A percentile compares a stretch with the other conserved stretches of the same genome.
Evolutionary conservation across 331 rosid species (phyloP).

Genomic region (Quercus phellos): DNA sequence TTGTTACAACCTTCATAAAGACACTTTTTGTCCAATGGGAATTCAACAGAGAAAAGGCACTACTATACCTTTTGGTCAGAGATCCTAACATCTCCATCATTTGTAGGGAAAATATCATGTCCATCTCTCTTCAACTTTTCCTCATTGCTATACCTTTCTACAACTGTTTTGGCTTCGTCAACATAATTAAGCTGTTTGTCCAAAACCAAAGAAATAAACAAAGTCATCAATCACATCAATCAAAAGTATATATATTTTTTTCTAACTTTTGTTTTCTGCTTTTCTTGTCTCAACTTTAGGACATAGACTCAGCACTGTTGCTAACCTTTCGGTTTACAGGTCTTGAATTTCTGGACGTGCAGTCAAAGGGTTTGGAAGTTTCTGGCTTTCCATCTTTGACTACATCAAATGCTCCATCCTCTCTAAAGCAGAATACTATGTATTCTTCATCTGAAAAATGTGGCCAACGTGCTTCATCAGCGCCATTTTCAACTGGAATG

Average conservation of each 20-base stretch:
- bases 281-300: neutral
- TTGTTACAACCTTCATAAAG: neutral
- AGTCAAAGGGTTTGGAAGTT: constrained; percentile 16
- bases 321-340: constrained; percentile 50
- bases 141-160: constrained; percentile 18
- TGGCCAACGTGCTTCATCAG: constrained; percentile 37
- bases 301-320: neutral
- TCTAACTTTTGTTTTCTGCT: neutral
- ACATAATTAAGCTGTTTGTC: constrained; percentile 43
- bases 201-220: neutral
- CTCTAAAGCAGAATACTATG: constrained; percentile 57
- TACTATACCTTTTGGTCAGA: constrained; percentile 35
- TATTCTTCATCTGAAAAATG: constrained; percentile 47
- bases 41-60: neutral
- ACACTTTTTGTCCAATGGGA: neutral
- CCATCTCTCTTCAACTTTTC: constrained; percentile 25
- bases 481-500: constrained; percentile 4
- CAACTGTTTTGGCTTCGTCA: constrained; percentile 19
- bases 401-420: constrained; percentile 57
- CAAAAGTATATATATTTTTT: neutral
- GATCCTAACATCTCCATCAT: constrained; percentile 22
- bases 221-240: neutral
- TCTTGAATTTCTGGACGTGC: constrained; percentile 28
- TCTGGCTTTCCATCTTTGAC: constrained; percentile 25
- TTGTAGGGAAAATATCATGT: constrained; percentile 16